Evolutionary conservation across 1,284 basidiomycete genomes (phyloP).

Genomic region (Phellinidium pouzarii): DNA sequence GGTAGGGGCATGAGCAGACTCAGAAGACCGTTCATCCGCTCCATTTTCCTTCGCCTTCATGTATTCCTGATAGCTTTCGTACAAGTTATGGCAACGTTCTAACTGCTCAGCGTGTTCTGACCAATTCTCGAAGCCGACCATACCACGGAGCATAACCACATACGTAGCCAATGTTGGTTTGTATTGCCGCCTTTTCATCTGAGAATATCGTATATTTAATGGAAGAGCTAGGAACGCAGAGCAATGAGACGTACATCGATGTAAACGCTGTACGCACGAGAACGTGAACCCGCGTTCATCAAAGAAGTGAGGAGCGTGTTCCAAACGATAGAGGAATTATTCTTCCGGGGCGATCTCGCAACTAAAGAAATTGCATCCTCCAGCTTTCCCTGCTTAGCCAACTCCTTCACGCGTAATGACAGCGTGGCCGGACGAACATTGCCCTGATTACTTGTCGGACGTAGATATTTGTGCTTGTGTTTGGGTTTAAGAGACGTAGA

Average conservation of each 20-base stretch:
- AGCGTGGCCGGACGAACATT: slow-evolving; percentile 7
- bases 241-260: slow-evolving; percentile 47
- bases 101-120: slow-evolving; percentile 48
- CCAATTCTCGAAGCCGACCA: slow-evolving; percentile 55
- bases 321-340: slow-evolving; percentile 67
- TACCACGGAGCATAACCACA: slow-evolving; percentile 55
- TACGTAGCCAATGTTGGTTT: slow-evolving; percentile 59
- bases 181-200: slow-evolving; percentile 80
- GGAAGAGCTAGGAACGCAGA: neutral
- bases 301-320: slow-evolving; percentile 62
- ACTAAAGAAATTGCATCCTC: slow-evolving; percentile 55
- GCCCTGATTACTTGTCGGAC: neutral
- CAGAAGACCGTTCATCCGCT: slow-evolving; percentile 38
- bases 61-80: slow-evolving; percentile 46
- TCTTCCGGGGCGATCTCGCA: slow-evolving; percentile 56
- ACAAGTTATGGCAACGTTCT: slow-evolving; percentile 49
- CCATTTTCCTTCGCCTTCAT: slow-evolving; percentile 40
- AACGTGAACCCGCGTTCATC: slow-evolving; percentile 47
- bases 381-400: slow-evolving; percentile 45
- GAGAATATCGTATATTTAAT: neutral
- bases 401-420: slow-evolving; percentile 35
- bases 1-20: slow-evolving; percentile 34
- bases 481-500: no score
- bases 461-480: neutral
- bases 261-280: slow-evolving; percentile 54